A percentile compares a stretch with the other conserved stretches of the same genome.
Conservation (phyloP, 192 early-diverging fungal genomes). For the Entomortierella parvispora region DNA sequence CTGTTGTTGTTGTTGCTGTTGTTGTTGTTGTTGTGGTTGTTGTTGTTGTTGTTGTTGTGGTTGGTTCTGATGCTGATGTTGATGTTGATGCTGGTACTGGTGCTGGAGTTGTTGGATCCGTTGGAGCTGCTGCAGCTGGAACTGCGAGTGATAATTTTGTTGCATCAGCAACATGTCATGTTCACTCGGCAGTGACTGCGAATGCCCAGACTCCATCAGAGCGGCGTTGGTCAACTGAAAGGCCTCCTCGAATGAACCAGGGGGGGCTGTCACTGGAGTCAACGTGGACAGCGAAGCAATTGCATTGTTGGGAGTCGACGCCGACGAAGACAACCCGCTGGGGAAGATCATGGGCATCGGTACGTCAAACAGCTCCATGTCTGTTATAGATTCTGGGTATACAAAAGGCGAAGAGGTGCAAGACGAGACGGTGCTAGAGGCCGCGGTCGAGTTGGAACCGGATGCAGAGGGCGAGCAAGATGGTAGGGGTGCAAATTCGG, state of each 20-base stretch:
- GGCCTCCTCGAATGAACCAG: too few relatives aligned
- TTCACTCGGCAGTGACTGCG: too few relatives aligned
- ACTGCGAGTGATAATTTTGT: too few relatives aligned
- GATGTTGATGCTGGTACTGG: slow-evolving; percentile 2
- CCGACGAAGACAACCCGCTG: slow-evolving; percentile 8
- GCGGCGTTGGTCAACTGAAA: too few relatives aligned
- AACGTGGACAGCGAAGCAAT: neutral
- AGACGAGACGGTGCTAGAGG: slow-evolving; percentile 1
- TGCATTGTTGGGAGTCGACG: slow-evolving; percentile 1
- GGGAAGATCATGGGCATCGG: slow-evolving; percentile 48
- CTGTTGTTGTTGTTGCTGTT: slow-evolving; percentile 18
- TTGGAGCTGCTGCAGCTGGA: neutral
- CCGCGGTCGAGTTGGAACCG: neutral
- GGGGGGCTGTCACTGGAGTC: neutral
- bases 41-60: too few relatives aligned
- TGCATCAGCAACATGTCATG: too few relatives aligned
- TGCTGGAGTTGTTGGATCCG: slow-evolving; percentile 12
- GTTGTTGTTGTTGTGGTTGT: slow-evolving; percentile 12
- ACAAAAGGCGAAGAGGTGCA: slow-evolving; percentile 31
- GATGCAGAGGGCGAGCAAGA: neutral
- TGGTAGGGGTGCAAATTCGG: too few relatives aligned
- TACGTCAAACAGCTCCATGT: slow-evolving; percentile 40
- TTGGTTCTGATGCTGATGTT: slow-evolving; percentile 11
- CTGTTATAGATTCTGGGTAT: slow-evolving; percentile 15
- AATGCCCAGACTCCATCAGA: too few relatives aligned